A percentile compares a stretch with the other conserved stretches of the same genome.
Conservation (phyloP, 2,329 filamentous ascomycete species). For the Zymoseptoria crescenta region DNA sequence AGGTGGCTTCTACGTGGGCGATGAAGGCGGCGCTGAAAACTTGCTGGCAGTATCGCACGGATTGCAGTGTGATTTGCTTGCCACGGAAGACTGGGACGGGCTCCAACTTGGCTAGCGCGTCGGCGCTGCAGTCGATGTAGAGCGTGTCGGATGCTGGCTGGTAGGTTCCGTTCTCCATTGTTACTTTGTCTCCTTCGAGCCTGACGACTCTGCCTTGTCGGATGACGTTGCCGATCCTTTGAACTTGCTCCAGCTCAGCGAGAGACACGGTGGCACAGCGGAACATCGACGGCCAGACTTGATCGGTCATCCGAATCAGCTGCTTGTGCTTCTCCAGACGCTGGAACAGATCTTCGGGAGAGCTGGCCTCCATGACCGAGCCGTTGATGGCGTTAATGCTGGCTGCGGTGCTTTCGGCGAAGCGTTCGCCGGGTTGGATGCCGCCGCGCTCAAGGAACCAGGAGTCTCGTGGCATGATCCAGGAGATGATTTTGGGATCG, state of each 20-base stretch:
- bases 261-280: constrained; percentile 14
- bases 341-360: constrained; percentile 7
- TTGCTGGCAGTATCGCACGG: constrained; percentile 16
- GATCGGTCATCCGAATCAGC: constrained; percentile 3
- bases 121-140: constrained; percentile 15
- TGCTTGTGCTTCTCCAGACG: constrained; percentile 4
- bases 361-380: constrained; percentile 8
- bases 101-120: constrained; percentile 5
- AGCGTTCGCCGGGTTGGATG: constrained; percentile 5
- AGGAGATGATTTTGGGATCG: constrained; percentile 8
- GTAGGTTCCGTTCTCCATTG: constrained; percentile 6
- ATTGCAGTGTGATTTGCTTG: constrained; percentile 11
- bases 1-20: constrained; percentile 13
- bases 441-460: constrained; percentile 11
- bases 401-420: not conserved
- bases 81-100: constrained; percentile 10
- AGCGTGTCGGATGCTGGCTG: constrained; percentile 6
- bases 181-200: constrained; percentile 5
- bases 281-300: constrained; percentile 12
- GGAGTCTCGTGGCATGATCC: constrained; percentile 18
- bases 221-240: constrained; percentile 9
- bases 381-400: not conserved
- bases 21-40: constrained; percentile 18
- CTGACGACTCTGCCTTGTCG: constrained; percentile 9
- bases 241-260: constrained; percentile 11